phyloP scores from a whole-genome alignment of 371 early-diverging fungal genomes.

The Catenaria anguillulae region DNA sequence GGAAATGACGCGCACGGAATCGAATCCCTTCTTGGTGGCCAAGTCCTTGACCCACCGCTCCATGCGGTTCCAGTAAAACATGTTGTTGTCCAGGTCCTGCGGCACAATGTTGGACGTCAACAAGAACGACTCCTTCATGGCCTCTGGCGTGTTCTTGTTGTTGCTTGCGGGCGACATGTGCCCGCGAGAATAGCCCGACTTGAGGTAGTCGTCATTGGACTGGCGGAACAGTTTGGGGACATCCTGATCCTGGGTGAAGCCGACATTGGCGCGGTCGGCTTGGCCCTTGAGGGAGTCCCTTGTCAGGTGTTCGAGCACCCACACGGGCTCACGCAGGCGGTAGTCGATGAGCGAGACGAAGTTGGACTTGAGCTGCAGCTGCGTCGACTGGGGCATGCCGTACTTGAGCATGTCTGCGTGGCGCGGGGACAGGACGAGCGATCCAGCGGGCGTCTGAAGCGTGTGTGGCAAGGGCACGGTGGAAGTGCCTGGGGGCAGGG shows the following conservation, averaged over 20 bases:
- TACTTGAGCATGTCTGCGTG: constrained; percentile 2
- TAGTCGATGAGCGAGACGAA: constrained; percentile 6
- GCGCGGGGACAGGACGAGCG: not conserved
- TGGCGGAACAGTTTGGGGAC: not conserved
- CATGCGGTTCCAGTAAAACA: constrained; percentile 4
- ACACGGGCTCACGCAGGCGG: not conserved
- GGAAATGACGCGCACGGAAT: constrained; percentile 59
- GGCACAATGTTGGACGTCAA: constrained; percentile 11
- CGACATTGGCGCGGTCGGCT: constrained; percentile 3
- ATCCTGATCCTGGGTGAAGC: not conserved
- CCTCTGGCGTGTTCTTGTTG: not conserved
- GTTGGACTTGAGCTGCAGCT: constrained; percentile 5
- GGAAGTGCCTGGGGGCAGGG: too few species aligned
- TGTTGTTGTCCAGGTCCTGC: constrained; percentile 23
- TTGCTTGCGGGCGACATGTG: constrained; percentile 7
- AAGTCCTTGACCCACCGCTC: constrained; percentile 3
- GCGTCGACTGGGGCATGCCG: not conserved
- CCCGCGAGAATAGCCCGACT: constrained; percentile 5
- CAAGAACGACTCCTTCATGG: constrained; percentile 7
- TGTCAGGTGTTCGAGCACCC: constrained; percentile 4
- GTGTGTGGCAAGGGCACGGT: constrained; percentile 1
- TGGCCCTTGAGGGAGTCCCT: not conserved
- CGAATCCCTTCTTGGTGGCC: constrained; percentile 22
- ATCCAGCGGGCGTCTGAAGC: not conserved
- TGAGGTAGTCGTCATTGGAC: constrained; percentile 1